A percentile compares a stretch with the other conserved stretches of the same genome.
phyloP scores from a whole-genome alignment of 2,329 filamentous ascomycete genomes.

The Remersonia thermophila region DNA sequence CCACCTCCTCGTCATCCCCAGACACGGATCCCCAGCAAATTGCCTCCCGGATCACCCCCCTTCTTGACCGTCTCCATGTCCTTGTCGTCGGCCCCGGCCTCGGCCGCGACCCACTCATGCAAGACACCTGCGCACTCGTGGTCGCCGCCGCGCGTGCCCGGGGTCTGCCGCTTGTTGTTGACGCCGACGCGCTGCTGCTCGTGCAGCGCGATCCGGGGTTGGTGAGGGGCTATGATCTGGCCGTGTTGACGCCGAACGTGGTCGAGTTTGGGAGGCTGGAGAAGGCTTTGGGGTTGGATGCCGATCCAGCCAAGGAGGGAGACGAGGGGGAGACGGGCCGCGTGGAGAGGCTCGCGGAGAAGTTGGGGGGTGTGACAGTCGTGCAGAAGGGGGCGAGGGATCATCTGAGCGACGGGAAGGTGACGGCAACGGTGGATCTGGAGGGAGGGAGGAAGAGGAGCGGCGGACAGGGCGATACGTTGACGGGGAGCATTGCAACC shows the following conservation, averaged over 20 bases:
- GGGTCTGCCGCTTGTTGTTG: conserved; percentile 70
- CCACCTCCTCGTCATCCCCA: conserved; percentile 24
- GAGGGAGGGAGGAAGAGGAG: conserved; percentile 78
- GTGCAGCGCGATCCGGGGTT: conserved; percentile 65
- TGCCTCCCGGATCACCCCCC: conserved; percentile 56
- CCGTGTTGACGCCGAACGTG: conserved; percentile 87
- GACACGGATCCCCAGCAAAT: conserved; percentile 49
- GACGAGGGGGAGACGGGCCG: conserved; percentile 29
- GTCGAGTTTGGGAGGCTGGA: conserved; percentile 82
- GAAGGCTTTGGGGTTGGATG: conserved; percentile 58
- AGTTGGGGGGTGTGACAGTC: conserved; percentile 77
- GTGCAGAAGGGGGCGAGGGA: conserved; percentile 81
- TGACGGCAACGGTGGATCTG: conserved; percentile 65
- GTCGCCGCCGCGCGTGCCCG: conserved; percentile 64
- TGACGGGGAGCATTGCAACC: conserved; percentile 82
- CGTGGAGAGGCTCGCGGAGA: conserved; percentile 56
- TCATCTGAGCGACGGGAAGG: conserved; percentile 67
- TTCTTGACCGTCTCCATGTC: conserved; percentile 80
- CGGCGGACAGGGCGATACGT: conserved; percentile 88
- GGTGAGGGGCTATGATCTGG: conserved; percentile 67
- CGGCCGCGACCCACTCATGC: conserved; percentile 81
- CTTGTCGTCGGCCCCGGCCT: conserved; percentile 88
- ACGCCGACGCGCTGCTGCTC: conserved; percentile 77
- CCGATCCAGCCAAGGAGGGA: conserved; percentile 29
- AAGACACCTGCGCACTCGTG: conserved; percentile 68